phyloP scores from a whole-genome alignment of 805 yeast species.

The Teunomyces panamensis region DNA sequence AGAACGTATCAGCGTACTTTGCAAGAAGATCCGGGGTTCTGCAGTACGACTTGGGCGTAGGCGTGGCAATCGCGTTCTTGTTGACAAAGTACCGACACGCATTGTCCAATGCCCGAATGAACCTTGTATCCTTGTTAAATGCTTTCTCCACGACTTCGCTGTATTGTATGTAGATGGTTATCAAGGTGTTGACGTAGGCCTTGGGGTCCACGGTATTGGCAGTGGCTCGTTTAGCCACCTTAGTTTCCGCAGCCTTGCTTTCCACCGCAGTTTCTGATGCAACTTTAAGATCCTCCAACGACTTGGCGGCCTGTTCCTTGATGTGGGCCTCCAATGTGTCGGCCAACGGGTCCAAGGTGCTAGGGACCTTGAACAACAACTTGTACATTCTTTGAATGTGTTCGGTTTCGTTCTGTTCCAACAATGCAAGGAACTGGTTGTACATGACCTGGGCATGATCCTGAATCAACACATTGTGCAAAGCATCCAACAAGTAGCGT shows the following conservation, averaged over 20 bases:
- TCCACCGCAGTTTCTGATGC: constrained; percentile 25
- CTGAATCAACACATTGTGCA: constrained; percentile 74
- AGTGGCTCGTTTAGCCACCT: constrained; percentile 15
- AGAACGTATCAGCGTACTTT: constrained; percentile 77
- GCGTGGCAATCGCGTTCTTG: constrained; percentile 73
- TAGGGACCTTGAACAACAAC: constrained; percentile 73
- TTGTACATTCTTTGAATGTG: constrained; percentile 78
- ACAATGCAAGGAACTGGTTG: constrained; percentile 68
- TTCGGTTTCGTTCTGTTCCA: constrained; percentile 66
- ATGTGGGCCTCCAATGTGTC: constrained; percentile 71
- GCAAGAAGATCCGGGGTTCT: constrained; percentile 91
- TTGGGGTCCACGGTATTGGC: constrained; percentile 61
- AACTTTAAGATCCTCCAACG: constrained; percentile 53
- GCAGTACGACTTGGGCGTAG: constrained; percentile 57
- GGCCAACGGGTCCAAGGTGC: constrained; percentile 76
- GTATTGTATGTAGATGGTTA: constrained; percentile 67
- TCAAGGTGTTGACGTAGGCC: constrained; percentile 72
- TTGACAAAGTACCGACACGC: constrained; percentile 88
- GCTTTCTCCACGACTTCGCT: constrained; percentile 61
- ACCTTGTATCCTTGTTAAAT: constrained; percentile 69
- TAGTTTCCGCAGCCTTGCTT: constrained; percentile 12
- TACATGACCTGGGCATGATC: constrained; percentile 76
- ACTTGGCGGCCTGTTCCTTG: constrained; percentile 43
- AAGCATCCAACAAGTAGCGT: constrained; percentile 67
- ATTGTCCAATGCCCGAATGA: constrained; percentile 82